These are phyloP conservation scores for Pilaira anomala DNA, from an alignment of 192 early-diverging fungal genomes.

Conservation along the genomic window DNA sequence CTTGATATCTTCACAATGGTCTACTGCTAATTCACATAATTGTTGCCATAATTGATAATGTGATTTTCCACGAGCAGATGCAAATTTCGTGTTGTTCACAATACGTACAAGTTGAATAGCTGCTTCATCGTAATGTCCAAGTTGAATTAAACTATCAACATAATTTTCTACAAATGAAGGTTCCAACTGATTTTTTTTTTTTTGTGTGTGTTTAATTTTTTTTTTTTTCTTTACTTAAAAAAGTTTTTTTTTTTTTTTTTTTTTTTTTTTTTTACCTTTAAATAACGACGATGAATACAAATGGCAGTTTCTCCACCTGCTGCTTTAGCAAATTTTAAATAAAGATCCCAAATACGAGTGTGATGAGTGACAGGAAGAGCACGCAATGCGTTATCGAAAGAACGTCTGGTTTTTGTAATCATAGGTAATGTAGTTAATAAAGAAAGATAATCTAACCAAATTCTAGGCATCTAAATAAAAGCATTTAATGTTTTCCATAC, in stretches of 20 bases:
- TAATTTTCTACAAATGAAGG: slow-evolving; percentile 74
- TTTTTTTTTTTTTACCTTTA: slow-evolving; percentile 53
- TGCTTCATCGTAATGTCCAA: slow-evolving; percentile 74
- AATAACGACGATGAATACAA: slow-evolving; percentile 75
- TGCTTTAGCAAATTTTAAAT: slow-evolving; percentile 73
- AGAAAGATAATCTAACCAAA: slow-evolving; percentile 81
- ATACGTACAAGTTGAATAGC: slow-evolving; percentile 64
- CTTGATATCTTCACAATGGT: slow-evolving; percentile 69
- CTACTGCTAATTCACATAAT: slow-evolving; percentile 76
- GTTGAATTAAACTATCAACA: slow-evolving; percentile 64
- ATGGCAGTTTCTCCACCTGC: slow-evolving; percentile 82
- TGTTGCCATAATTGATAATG: slow-evolving; percentile 78
- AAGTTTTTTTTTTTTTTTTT: background rate
- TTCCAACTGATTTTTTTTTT: slow-evolving; percentile 58
- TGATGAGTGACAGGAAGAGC: slow-evolving; percentile 94
- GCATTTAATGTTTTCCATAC: background rate
- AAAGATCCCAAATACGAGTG: slow-evolving; percentile 80
- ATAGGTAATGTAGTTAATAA: slow-evolving; percentile 69
- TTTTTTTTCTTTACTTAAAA: no score
- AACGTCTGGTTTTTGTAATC: slow-evolving; percentile 70
- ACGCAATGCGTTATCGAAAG: slow-evolving; percentile 87
- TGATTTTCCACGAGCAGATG: slow-evolving; percentile 62
- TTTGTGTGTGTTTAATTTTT: no score
- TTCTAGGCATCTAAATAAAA: slow-evolving; percentile 71
- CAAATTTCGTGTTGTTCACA: slow-evolving; percentile 73